Evolutionary conservation across 2,329 filamentous ascomycete species (phyloP).

Genomic region (Sporothrix brunneoviolacea): DNA sequence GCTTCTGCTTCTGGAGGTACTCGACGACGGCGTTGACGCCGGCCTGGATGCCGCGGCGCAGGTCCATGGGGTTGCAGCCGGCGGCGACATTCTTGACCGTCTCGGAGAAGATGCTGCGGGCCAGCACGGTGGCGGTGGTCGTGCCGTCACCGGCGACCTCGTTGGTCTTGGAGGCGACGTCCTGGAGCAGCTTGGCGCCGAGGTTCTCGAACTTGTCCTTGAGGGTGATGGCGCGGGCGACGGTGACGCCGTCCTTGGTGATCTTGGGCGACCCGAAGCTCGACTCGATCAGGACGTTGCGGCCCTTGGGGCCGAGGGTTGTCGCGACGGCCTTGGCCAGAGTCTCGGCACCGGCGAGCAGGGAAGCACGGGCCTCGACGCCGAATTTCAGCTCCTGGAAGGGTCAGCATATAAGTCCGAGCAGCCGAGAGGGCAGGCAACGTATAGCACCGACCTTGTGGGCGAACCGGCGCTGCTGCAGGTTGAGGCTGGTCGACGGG

Average conservation of each 20-base stretch:
- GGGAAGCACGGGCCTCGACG: constrained; percentile 82
- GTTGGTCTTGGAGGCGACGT: constrained; percentile 99
- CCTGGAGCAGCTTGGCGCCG: constrained; percentile 90
- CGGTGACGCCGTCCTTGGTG: constrained; percentile 92
- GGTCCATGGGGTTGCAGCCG: constrained; percentile 99
- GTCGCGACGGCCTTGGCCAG: constrained; percentile 93
- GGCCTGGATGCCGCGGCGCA: constrained; percentile 93
- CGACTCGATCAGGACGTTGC: constrained; percentile 97
- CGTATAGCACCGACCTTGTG: too few species aligned
- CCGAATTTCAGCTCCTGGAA: constrained; percentile 99
- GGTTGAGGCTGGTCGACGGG: constrained; percentile 55
- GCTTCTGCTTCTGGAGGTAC: constrained; percentile 91
- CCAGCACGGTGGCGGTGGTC: constrained; percentile 94
- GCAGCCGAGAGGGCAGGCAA: too few species aligned
- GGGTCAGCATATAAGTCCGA: too few species aligned
- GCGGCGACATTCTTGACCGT: constrained; percentile 99
- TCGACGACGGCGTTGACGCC: constrained; percentile 92
- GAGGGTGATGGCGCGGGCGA: constrained; percentile 81
- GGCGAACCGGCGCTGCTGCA: constrained; percentile 86
- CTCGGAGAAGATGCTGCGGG: constrained; percentile 97
- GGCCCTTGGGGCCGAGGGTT: constrained; percentile 93
- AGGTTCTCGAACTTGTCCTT: constrained; percentile 99
- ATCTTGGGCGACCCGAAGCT: constrained; percentile 99
- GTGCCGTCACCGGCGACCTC: constrained; percentile 98
- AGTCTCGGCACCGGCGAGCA: constrained; percentile 92